Conservation (phyloP, 2,329 filamentous ascomycete species). For the Mollisia scopiformis region DNA sequence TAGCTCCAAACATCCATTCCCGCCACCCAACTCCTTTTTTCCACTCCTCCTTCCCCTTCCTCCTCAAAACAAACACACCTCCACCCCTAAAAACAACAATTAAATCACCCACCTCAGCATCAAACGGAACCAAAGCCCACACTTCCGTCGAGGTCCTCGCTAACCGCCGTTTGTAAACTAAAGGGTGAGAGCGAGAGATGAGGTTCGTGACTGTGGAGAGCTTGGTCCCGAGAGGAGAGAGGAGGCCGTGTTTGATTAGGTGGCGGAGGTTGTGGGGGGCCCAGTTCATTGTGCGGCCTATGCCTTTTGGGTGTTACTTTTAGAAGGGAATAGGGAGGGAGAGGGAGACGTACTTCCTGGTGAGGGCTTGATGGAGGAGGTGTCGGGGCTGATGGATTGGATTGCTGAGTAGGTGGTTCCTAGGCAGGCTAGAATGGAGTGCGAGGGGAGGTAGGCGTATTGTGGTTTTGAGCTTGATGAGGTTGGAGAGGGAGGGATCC, state of each 20-base stretch:
- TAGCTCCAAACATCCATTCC: neutral
- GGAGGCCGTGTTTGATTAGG: slow-evolving; percentile 2
- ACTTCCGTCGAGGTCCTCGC: neutral
- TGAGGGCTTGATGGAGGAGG: neutral
- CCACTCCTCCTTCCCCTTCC: too few relatives aligned
- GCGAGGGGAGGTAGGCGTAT: neutral
- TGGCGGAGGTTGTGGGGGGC: neutral
- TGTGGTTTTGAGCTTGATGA: neutral
- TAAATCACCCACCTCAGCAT: neutral
- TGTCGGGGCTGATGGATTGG: neutral
- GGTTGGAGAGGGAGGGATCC: slow-evolving; percentile 3
- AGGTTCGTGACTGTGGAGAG: slow-evolving; percentile 4
- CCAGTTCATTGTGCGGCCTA: slow-evolving; percentile 9
- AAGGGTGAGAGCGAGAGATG: slow-evolving; percentile 2
- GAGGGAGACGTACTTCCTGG: too few relatives aligned
- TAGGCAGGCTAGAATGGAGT: neutral
- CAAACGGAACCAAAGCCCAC: neutral
- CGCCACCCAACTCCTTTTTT: too few relatives aligned
- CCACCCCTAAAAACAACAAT: neutral
- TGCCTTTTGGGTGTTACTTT: too few relatives aligned
- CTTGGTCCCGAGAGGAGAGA: neutral
- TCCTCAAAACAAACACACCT: too few relatives aligned
- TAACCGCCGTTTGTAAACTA: slow-evolving; percentile 1
- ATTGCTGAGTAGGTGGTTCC: neutral
- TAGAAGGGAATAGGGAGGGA: too few relatives aligned